phyloP scores from a whole-genome alignment of 2,329 filamentous ascomycete genomes.

The Calonectria montana region DNA sequence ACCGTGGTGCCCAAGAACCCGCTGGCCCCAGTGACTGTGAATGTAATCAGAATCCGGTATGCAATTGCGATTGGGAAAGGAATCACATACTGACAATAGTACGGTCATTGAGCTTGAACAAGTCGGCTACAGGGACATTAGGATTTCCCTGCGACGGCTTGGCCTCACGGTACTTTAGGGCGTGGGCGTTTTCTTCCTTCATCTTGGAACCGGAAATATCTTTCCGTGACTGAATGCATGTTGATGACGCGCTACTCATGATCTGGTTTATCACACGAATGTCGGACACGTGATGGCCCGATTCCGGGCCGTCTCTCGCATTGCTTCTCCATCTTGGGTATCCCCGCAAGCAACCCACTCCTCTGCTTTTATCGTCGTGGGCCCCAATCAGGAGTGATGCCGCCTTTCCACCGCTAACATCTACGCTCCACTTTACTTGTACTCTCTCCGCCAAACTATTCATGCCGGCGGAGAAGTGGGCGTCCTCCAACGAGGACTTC shows the following conservation, averaged over 20 bases:
- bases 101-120: neutral
- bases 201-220: neutral
- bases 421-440: neutral
- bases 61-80: neutral
- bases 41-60: neutral
- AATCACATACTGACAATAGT: neutral
- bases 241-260: neutral
- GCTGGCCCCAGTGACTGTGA: neutral
- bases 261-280: neutral
- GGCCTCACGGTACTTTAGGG: slow-evolving; percentile 13
- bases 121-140: neutral
- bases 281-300: neutral
- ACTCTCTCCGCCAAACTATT: neutral
- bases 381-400: neutral
- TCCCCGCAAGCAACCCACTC: neutral
- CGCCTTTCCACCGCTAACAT: neutral
- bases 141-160: slow-evolving; percentile 7
- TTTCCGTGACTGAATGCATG: neutral
- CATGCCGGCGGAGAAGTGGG: neutral
- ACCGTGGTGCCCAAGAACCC: neutral
- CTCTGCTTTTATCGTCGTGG: neutral
- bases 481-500: neutral
- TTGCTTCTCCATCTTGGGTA: neutral
- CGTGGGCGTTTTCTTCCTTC: neutral
- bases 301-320: neutral